Conservation (phyloP, 1,284 basidiomycete species). For the Ustilago sp. region DNA sequence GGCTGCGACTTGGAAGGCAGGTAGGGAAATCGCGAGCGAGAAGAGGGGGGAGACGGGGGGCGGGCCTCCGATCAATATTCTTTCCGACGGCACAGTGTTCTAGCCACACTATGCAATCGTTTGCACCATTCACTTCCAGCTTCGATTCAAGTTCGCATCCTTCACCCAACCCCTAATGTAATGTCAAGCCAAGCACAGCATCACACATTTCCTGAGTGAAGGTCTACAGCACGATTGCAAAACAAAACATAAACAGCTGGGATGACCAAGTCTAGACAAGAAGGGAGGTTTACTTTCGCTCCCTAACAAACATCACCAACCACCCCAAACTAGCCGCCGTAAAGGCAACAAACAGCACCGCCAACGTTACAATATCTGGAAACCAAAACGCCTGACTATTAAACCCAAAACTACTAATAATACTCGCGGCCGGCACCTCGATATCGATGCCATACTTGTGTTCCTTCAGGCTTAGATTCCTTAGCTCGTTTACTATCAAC, state of each 20-base stretch:
- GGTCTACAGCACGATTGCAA: no score
- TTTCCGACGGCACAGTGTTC: constrained; percentile 46
- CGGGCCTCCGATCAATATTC: constrained; percentile 79
- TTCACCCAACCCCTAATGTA: no score
- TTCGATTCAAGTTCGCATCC: no score
- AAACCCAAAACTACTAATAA: constrained; percentile 58
- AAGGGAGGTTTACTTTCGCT: constrained; percentile 38
- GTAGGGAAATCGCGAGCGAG: constrained; percentile 83
- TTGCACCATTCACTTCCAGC: no score
- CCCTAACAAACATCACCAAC: constrained; percentile 52
- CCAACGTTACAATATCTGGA: constrained; percentile 51
- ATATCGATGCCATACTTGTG: constrained; percentile 62
- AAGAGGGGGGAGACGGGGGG: constrained; percentile 80
- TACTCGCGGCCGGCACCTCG: constrained; percentile 56
- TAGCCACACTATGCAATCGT: neutral
- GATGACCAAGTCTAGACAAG: no score
- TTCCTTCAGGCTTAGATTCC: constrained; percentile 91
- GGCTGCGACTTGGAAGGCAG: constrained; percentile 95
- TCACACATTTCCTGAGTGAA: no score
- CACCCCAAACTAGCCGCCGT: constrained; percentile 27
- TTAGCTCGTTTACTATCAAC: constrained; percentile 91
- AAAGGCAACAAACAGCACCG: constrained; percentile 35
- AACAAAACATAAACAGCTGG: no score
- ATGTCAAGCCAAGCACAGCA: neutral
- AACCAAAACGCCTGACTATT: constrained; percentile 57